Evolutionary conservation across 164 flowering plant species (phyloP), one percentile per base, ranked within the genome.

Genomic region (Platanus orientalis): DNA sequence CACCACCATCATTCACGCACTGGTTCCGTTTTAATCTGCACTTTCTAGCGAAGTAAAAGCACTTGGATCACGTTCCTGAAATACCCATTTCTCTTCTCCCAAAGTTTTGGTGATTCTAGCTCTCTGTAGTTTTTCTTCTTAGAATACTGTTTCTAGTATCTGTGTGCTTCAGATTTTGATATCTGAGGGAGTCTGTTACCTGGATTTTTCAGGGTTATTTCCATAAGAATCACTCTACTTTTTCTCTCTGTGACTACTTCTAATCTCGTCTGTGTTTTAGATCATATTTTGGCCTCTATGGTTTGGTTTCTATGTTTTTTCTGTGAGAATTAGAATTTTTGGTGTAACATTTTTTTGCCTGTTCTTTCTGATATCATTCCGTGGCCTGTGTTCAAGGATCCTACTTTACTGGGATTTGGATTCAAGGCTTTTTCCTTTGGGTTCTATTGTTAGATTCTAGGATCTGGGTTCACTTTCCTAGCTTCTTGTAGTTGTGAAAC

Each of bases 1-100:
- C 59, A 14, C 28, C 58, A 44, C n/a, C 42, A 44, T 19, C 26
- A 50, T 60, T 60, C 69, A 61, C 65, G 40, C 66, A 50, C 13
- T 49, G 26, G 19, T 7, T 47, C 63, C 54, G 14, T 49, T 14
- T 30, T 44, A 26, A 14, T n/a, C 64, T 51, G 16, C 49, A 36
- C 40, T 40, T 66, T 59, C 40, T 19, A 3, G 51, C 40, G 11
- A 59, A 11, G 44, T 6, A 50, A 54, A 70, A 47, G 69, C 51
- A 9, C 23, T 28, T 45, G 32, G 57, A 48, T 54, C 73, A 54
- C 53, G 49, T 54, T 65, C 48, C 16, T 27, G 10, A 16, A 48
- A 14, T 32, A 30, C 58, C 65, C 65, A 55, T 65, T 49, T 50
- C n/a, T 13, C 44, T 32, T 53, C 24, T 30, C 26, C 56, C 20